Conservation (phyloP, 331 rosid species). For the Quercus lobata region DNA sequence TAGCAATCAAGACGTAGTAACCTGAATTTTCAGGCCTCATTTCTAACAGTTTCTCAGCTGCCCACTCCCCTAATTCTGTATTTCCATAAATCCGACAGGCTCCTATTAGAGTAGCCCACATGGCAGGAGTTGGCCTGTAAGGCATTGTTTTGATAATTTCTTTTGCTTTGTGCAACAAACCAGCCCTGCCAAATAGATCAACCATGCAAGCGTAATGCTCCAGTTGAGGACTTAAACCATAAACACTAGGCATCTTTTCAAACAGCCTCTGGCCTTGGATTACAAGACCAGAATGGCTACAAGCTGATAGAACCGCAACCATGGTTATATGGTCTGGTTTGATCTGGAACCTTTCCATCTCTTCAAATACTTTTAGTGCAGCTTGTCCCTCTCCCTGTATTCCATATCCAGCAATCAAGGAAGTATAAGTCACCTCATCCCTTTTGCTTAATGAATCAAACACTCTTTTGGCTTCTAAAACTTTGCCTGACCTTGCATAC, state of each 20-base stretch:
- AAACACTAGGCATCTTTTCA: slow-evolving; percentile 48
- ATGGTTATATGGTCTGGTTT: slow-evolving; percentile 79
- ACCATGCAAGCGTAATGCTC: slow-evolving; percentile 88
- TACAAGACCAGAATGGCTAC: slow-evolving; percentile 88
- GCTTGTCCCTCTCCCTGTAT: slow-evolving; percentile 74
- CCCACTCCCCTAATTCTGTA: slow-evolving; percentile 71
- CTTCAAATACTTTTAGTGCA: slow-evolving; percentile 69
- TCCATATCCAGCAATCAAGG: slow-evolving; percentile 82
- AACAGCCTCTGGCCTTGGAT: slow-evolving; percentile 50
- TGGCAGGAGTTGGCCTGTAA: slow-evolving; percentile 70
- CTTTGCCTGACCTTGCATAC: slow-evolving; percentile 86
- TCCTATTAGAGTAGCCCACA: slow-evolving; percentile 92
- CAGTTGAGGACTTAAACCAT: slow-evolving; percentile 45
- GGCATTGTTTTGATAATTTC: slow-evolving; percentile 72
- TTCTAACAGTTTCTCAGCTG: slow-evolving; percentile 74
- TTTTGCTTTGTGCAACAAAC: slow-evolving; percentile 63
- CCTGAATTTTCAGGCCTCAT: slow-evolving; percentile 73
- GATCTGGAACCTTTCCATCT: slow-evolving; percentile 54
- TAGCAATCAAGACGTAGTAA: slow-evolving; percentile 77
- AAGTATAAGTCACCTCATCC: slow-evolving; percentile 84
- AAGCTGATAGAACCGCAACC: slow-evolving; percentile 79
- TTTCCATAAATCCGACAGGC: slow-evolving; percentile 76
- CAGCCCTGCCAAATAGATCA: slow-evolving; percentile 91
- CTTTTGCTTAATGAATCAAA: slow-evolving; percentile 60
- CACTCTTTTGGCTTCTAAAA: slow-evolving; percentile 65